Evolutionary conservation across 2,329 filamentous ascomycete species (phyloP).

Genomic region (Fusarium sp.): DNA sequence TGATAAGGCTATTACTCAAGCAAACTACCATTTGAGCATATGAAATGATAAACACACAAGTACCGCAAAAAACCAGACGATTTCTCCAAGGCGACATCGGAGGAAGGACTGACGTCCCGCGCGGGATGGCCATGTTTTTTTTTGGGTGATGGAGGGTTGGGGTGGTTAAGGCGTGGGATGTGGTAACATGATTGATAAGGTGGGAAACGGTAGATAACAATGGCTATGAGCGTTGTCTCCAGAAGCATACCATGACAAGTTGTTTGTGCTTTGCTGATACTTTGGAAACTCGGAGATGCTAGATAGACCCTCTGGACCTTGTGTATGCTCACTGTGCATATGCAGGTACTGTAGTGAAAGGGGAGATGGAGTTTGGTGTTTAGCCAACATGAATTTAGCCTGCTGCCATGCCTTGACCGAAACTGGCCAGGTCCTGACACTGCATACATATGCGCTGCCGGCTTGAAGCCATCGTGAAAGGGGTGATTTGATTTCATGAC

Average conservation of each 20-base stretch:
- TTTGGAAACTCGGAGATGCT: background rate
- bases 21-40: background rate
- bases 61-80: background rate
- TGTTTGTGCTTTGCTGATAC: background rate
- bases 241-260: conserved; percentile 4
- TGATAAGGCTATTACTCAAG: background rate
- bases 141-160: background rate
- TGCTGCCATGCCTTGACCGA: background rate
- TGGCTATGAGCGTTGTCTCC: conserved; percentile 8
- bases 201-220: conserved; percentile 6
- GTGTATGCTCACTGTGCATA: conserved; percentile 18
- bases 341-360: conserved; percentile 30
- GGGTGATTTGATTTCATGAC: conserved; percentile 16
- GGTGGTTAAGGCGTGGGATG: conserved; percentile 29
- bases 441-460: background rate
- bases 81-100: conserved; percentile 10
- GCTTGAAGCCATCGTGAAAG: conserved; percentile 30
- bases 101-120: background rate
- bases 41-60: conserved; percentile 4
- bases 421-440: conserved; percentile 2
- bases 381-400: background rate
- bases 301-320: conserved; percentile 1
- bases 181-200: conserved; percentile 17
- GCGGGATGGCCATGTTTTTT: conserved; percentile 15
- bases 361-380: background rate